phyloP scores from a whole-genome alignment of 2,329 filamentous ascomycete species.

The Fusarium chaquense region DNA sequence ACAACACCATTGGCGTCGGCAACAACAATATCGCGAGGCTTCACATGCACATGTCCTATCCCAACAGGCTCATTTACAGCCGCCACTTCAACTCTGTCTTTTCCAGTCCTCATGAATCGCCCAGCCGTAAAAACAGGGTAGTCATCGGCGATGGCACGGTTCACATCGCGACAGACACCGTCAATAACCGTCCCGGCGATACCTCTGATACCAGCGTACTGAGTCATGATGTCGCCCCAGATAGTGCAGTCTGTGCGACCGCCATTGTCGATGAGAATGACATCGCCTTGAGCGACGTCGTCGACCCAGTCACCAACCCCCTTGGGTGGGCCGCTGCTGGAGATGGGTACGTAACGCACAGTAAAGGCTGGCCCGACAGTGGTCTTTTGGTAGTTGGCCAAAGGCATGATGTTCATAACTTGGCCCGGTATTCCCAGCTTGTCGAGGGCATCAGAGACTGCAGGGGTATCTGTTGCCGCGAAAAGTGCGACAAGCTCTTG shows the following conservation, averaged over 20 bases:
- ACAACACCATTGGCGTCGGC: slow-evolving; percentile 13
- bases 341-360: slow-evolving; percentile 1
- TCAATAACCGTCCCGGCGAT: slow-evolving; percentile 9
- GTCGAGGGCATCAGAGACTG: slow-evolving; percentile 10
- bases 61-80: not conserved
- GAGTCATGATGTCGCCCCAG: slow-evolving; percentile 54
- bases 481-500: slow-evolving; percentile 3
- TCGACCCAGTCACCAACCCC: slow-evolving; percentile 7
- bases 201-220: slow-evolving; percentile 48
- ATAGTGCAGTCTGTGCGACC: slow-evolving; percentile 53
- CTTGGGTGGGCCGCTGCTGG: not conserved
- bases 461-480: not conserved
- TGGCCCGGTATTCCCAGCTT: slow-evolving; percentile 6
- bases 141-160: slow-evolving; percentile 1
- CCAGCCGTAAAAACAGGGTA: slow-evolving; percentile 11
- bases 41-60: slow-evolving; percentile 1
- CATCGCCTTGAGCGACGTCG: slow-evolving; percentile 33
- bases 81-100: not conserved
- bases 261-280: slow-evolving; percentile 52
- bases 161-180: slow-evolving; percentile 10
- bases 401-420: slow-evolving; percentile 2
- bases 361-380: slow-evolving; percentile 7
- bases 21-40: slow-evolving; percentile 5
- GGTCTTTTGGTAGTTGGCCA: not conserved
- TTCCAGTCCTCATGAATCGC: slow-evolving; percentile 6